Conservation (phyloP, 2,329 filamentous ascomycete genomes). For the Aspergillus fumigatiaffinis region DNA sequence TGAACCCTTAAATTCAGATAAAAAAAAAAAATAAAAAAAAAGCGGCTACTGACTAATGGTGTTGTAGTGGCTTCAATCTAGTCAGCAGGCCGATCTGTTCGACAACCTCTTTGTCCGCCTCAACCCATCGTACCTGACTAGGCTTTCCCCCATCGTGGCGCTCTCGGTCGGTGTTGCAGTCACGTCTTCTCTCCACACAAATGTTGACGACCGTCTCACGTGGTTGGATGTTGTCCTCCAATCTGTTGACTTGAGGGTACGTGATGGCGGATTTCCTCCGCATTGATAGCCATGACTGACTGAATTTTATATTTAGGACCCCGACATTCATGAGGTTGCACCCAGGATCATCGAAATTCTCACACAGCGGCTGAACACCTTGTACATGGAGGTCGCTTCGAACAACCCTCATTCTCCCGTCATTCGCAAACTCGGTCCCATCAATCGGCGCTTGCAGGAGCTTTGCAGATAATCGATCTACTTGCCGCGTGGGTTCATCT, state of each 20-base stretch:
- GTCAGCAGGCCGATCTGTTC: conserved; percentile 57
- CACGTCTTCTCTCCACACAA: conserved; percentile 52
- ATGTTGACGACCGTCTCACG: conserved; percentile 51
- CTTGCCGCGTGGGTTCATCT: not conserved
- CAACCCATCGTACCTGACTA: conserved; percentile 53
- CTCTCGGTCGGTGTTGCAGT: conserved; percentile 62
- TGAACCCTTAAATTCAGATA: too few relatives aligned
- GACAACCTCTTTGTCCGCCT: conserved; percentile 57
- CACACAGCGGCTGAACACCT: conserved; percentile 51
- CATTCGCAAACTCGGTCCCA: conserved; percentile 47
- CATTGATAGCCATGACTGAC: conserved; percentile 3
- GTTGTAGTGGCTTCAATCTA: conserved; percentile 58
- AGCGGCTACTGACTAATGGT: conserved; percentile 14
- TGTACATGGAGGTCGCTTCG: conserved; percentile 56
- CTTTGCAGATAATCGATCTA: conserved; percentile 19
- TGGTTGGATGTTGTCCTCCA: conserved; percentile 57
- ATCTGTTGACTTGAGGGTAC: conserved; percentile 52
- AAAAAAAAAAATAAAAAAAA: too few relatives aligned
- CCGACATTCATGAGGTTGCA: conserved; percentile 54
- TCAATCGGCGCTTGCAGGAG: conserved; percentile 42
- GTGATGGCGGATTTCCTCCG: conserved; percentile 12
- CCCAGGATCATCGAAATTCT: conserved; percentile 60
- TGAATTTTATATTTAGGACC: conserved; percentile 35
- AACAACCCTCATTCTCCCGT: conserved; percentile 50
- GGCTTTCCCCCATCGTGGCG: conserved; percentile 54